Percentiles rank a stretch among this genome's conserved stretches.
Conservation (phyloP, 768 basidiomycete species). For the Lactarius tabidus region DNA sequence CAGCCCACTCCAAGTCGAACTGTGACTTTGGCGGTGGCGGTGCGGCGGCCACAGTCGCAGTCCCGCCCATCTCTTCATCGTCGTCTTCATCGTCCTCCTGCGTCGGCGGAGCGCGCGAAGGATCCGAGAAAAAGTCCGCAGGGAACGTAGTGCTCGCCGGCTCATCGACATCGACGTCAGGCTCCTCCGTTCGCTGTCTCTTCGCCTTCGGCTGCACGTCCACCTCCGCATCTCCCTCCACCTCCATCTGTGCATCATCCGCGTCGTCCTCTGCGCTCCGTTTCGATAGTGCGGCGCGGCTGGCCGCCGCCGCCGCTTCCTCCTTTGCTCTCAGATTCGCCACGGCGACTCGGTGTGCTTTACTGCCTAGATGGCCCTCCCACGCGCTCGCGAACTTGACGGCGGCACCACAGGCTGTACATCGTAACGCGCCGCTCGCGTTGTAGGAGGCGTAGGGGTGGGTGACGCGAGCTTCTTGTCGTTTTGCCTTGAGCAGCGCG, state of each 20-base stretch:
- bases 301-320: conserved; percentile 47
- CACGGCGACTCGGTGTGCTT: conserved; percentile 67
- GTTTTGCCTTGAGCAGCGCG: conserved; percentile 77
- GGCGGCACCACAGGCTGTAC: conserved; percentile 53
- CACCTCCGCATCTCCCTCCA: conserved; percentile 30
- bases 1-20: conserved; percentile 69
- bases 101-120: conserved; percentile 45
- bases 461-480: conserved; percentile 64
- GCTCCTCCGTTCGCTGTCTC: conserved; percentile 33
- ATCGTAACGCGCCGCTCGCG: conserved; percentile 62
- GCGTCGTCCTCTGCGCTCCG: conserved; percentile 32
- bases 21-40: conserved; percentile 30
- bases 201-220: conserved; percentile 30
- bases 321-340: conserved; percentile 46
- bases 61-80: conserved; percentile 24
- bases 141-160: conserved; percentile 42
- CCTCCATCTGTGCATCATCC: conserved; percentile 35
- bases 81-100: conserved; percentile 41
- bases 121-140: conserved; percentile 78
- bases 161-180: conserved; percentile 17
- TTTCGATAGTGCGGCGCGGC: conserved; percentile 21
- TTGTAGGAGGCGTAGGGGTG: conserved; percentile 75
- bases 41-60: conserved; percentile 23
- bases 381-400: conserved; percentile 81
- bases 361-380: conserved; percentile 83